Conservation (phyloP, 768 basidiomycete species). For the Lentinus tigrinus region DNA sequence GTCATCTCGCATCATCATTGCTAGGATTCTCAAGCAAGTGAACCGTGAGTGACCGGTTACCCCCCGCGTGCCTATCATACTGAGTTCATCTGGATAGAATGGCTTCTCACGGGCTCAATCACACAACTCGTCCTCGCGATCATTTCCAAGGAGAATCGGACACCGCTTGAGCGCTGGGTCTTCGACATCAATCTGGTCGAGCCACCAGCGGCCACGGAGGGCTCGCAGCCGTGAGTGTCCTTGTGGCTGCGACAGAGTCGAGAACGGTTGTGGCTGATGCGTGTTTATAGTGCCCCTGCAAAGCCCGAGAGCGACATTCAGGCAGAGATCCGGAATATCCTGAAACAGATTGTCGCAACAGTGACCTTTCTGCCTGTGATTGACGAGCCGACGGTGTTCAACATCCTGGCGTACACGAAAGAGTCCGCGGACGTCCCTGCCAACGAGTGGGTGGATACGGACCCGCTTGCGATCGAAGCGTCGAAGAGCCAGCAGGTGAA, state of each 20-base stretch:
- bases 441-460: constrained; percentile 95
- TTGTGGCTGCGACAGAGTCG: constrained; percentile 6
- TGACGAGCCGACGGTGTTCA: constrained; percentile 94
- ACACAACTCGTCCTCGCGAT: constrained; percentile 95
- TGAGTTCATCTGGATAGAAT: constrained; percentile 52
- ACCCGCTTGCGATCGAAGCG: constrained; percentile 88
- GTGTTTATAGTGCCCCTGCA: constrained; percentile 41
- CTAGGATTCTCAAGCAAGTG: constrained; percentile 86
- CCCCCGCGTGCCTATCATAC: constrained; percentile 2
- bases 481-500: constrained; percentile 93
- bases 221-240: constrained; percentile 44
- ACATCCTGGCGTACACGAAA: constrained; percentile 93
- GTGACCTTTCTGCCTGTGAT: constrained; percentile 96
- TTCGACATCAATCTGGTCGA: constrained; percentile 91
- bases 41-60: constrained; percentile 60
- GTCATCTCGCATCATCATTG: background rate
- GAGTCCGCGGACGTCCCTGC: constrained; percentile 90
- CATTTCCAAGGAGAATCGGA: constrained; percentile 90
- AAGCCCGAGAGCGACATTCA: constrained; percentile 90
- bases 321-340: constrained; percentile 94
- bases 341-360: constrained; percentile 97
- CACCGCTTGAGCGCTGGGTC: constrained; percentile 95
- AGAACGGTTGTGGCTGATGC: background rate
- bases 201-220: constrained; percentile 42
- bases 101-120: constrained; percentile 90